These are phyloP conservation scores for Diaporthe amygdali DNA, from an alignment of 2,329 filamentous ascomycete genomes.

Conservation along the genomic window DNA sequence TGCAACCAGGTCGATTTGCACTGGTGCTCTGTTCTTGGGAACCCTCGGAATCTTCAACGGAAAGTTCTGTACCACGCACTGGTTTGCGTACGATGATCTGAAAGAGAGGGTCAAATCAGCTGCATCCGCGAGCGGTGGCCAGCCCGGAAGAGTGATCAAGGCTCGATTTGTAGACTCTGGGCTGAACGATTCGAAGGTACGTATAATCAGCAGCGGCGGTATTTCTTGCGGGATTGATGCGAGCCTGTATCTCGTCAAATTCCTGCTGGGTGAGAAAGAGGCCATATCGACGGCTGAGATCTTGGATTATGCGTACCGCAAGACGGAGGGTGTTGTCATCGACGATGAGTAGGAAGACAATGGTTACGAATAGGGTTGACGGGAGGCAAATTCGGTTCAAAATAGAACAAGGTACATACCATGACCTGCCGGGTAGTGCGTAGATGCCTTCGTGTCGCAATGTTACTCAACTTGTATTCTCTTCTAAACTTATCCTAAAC, in stretches of 20 bases:
- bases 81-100: background rate
- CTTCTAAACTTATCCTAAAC: no score
- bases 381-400: background rate
- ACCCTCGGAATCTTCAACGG: background rate
- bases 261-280: conserved; percentile 2
- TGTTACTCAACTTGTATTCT: no score
- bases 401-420: no score
- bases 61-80: background rate
- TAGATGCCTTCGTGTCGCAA: no score
- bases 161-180: background rate
- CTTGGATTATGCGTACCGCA: conserved; percentile 20
- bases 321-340: conserved; percentile 10
- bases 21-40: background rate
- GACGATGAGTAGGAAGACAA: background rate
- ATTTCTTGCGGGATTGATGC: background rate
- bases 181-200: background rate
- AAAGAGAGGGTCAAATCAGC: background rate
- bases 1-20: background rate
- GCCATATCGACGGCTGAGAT: background rate
- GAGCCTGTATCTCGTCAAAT: conserved; percentile 16
- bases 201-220: background rate
- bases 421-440: no score
- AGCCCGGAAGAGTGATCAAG: background rate
- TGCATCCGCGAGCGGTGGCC: background rate
- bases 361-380: background rate